Percentiles rank a stretch among this genome's conserved stretches.
These are phyloP conservation scores for Dipteronia sinensis DNA, from an alignment of 345 rosid species.

Conservation along the genomic window DNA sequence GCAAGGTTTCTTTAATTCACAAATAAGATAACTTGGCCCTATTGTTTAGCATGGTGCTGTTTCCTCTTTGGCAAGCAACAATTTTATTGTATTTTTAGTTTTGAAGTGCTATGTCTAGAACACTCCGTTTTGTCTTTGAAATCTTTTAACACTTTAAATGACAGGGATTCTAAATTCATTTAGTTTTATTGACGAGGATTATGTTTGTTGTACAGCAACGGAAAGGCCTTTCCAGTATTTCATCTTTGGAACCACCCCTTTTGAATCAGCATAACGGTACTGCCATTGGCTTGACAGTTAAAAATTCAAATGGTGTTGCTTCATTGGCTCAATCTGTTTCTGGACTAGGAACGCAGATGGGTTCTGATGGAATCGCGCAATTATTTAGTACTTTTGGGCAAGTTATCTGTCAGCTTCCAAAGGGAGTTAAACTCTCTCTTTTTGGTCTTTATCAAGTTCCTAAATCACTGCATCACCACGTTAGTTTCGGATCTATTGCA, in stretches of 20 bases:
- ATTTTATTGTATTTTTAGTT: neutral
- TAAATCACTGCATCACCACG: slow-evolving; percentile 31
- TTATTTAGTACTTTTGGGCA: slow-evolving; percentile 73
- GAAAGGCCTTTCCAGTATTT: slow-evolving; percentile 60
- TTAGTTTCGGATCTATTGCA: slow-evolving; percentile 50
- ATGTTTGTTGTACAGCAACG: slow-evolving; percentile 41
- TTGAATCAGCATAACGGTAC: slow-evolving; percentile 59
- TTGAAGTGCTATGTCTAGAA: neutral
- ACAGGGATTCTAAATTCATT: neutral
- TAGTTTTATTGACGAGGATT: slow-evolving; percentile 18
- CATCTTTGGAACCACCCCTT: slow-evolving; percentile 68
- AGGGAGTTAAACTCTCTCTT: slow-evolving; percentile 59
- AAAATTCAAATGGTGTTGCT: slow-evolving; percentile 61
- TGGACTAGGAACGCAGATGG: slow-evolving; percentile 33
- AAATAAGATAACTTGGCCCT: neutral
- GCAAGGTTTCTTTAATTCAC: neutral
- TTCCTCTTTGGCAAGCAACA: neutral
- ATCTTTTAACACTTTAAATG: neutral
- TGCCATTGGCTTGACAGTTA: slow-evolving; percentile 59
- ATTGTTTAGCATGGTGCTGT: neutral
- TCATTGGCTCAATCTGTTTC: slow-evolving; percentile 69
- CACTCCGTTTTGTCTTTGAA: neutral
- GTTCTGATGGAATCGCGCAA: slow-evolving; percentile 31
- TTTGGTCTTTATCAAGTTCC: slow-evolving; percentile 54
- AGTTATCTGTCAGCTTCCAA: slow-evolving; percentile 59